Evolutionary conservation across 108 stramenopile genomes (phyloP), one percentile per base, ranked within the genome.

Genomic region (Hondaea fermentalgiana): DNA sequence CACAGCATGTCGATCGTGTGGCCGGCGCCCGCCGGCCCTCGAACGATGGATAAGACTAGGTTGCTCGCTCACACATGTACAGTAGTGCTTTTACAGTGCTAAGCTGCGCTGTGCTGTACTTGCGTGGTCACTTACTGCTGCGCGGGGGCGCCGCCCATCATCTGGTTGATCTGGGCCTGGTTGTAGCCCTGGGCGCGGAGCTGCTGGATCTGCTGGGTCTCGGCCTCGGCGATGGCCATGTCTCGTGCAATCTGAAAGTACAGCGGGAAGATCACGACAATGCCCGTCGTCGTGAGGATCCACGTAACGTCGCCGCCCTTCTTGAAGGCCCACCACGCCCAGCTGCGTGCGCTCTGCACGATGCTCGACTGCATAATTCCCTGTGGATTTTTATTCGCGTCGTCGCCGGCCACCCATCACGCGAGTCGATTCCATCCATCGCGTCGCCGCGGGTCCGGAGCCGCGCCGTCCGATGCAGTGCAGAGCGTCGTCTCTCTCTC

Each of bases 311-410:
- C 51, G 25, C 76, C 76, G n/a, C 76, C 76, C 76, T 83, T 83
- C 49, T 47, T 83, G 76, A 83, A 83, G 49, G 76, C 76, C 76
- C 76, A 83, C 76, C 76, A 83, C n/a, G 51, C 49, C 76, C 76
- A 83, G 49, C 49, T 53, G 49, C 51, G 45, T 6, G 51, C 51
- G 76, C 76, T 83, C 76, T 83, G 44, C 19, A 83, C 76, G 12
- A 83, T 42, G 8, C 14, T 17, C 35, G 25, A 69, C 64, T 42
- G 25, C 64, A 69, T 69, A 0, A 69, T 23, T 6, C 64, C 64
- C 25, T 69, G 12, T 69, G 14, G 21, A 23, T 23, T 23, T n/a
- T 3, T 3, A 59, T 23, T n/a, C 21, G n/a, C 19, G 59, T 23
- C 19, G 21, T n/a, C 59, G 59, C 59, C 59, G n/a, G 19, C 59